Evolutionary conservation across 345 rosid species (phyloP).

Genomic region (Brassica incana): DNA sequence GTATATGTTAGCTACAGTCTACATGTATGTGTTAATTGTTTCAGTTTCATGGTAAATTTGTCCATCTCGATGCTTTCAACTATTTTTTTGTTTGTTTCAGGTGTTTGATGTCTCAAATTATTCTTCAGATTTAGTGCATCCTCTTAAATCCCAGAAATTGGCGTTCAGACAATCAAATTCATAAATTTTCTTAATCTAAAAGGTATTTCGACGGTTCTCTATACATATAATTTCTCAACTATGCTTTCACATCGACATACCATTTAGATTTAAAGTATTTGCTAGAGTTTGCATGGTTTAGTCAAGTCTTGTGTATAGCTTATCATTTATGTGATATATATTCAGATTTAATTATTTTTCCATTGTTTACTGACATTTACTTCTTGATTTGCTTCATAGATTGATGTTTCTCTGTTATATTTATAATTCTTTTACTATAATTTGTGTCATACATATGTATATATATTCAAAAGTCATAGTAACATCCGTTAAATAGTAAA

Average conservation of each 20-base stretch:
- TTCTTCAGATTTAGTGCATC: neutral
- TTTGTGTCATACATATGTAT: too few species aligned
- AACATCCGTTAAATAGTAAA: too few species aligned
- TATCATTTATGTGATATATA: too few species aligned
- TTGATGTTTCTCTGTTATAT: neutral
- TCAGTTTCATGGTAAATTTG: neutral
- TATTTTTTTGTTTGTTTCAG: neutral
- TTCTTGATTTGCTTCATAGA: neutral
- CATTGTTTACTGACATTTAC: neutral
- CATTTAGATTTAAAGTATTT: neutral
- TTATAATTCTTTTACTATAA: too few species aligned
- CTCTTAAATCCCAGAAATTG: neutral
- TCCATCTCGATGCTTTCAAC: neutral
- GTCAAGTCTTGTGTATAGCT: too few species aligned
- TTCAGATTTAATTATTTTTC: neutral
- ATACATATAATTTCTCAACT: neutral
- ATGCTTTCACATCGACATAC: neutral
- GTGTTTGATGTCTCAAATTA: neutral
- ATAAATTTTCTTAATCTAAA: too few species aligned
- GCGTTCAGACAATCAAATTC: neutral
- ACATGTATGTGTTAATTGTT: neutral
- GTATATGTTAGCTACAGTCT: neutral
- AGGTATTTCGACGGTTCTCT: neutral
- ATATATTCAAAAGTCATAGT: too few species aligned
- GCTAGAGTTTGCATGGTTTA: too few species aligned